Evolutionary conservation across 2,329 filamentous ascomycete species (phyloP), one percentile per base, ranked within the genome.

Genomic region (Septoria petroselini): DNA sequence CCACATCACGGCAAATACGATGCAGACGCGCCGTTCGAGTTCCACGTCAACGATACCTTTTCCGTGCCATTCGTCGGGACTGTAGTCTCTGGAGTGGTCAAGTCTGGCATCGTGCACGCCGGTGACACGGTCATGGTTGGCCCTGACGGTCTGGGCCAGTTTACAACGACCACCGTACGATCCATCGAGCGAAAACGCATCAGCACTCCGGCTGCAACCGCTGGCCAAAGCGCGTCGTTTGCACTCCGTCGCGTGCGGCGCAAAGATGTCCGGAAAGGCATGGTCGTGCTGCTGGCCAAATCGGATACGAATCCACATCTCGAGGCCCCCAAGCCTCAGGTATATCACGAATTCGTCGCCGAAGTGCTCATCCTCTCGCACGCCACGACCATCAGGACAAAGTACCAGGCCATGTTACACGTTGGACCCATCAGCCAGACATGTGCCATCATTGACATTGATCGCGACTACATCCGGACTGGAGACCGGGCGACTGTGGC

Each of bases 391-490:
- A 98, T 98, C 70, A 93, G 95, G 70, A 89, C 84, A 0, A 91
- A 90, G 63, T 98, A 98, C 60, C 93, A 98, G 73, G 93, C 93
- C 0, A 98, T 97, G 91, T 78, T 98, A 17, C 93, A 98, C 62
- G 91, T 98, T 3, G 93, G 93, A 0, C 88, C 93, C 0, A 87
- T 98, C 35, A 89, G 86, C 33, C 93, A 98, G 72, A 98, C 93
- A 0, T 98, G 93, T 65, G 84, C 90, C 8, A 96, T 98, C 65
- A 95, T 98, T 63, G 93, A 96, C 65, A 93, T 98, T 58, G 93
- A 98, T 67, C 84, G 91, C n/a, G 86, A 87, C 19, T 93, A 91
- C 63, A 96, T 98, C 58, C 83, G 93, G 6, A 96, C 91, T 0
- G 93, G 93, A 7, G 93, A 97, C 68, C 79, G 91, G n/a, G 93